Base-by-base conservation (phyloP, 2,329 filamentous ascomycete genomes). In the Aspergillus piperis region DNA sequence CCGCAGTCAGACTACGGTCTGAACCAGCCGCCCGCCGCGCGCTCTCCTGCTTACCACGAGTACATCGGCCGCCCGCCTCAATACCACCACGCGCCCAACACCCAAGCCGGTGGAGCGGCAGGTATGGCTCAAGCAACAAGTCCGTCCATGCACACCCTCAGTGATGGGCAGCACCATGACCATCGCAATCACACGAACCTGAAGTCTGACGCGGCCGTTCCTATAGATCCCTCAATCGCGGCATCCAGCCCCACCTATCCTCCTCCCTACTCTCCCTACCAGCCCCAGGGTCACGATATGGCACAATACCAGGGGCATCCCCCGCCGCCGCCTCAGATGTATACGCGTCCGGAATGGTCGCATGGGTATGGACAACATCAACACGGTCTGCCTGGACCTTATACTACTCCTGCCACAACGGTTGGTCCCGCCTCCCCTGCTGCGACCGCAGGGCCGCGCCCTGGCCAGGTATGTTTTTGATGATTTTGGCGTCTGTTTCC, bases 71-170 rank as follows among this genome's bases (percentile, higher is more conserved):
- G 92, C 75, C 82, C 82, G 62, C 78, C 76, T 71, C 85, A 88
- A 74, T 95, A 95, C 83, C 89, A 92, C 80, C 88, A 79, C 73
- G 88, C 79, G 83, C 91, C 78, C 61, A 86, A 86, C 82, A 88
- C 85, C 78, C 86, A 87, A 77, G 85, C 88, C 78, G 88, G 85
- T 81, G 87, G 87, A 81, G 86, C 89, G 81, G 90, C 87, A 88
- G 90, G 89, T 88, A 97, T 97, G 93, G 92, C 93, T 87, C 92
- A 96, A 91, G 87, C 92, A 89, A 91, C 91, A 90, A 96, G 93
- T 96, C 91, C 91, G 92, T 96, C 91, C 82, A 86, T 91, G 85
- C 85, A 68, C 65, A 72, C 90, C 88, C 83, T 91, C 83, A 86
- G 88, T 86, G 90, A 92, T 91, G 90, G 83, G 78, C 82, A 83